These are phyloP conservation scores for Scutellaria baicalensis DNA, from an alignment of 257 asterid genomes.

Conservation along the genomic window DNA sequence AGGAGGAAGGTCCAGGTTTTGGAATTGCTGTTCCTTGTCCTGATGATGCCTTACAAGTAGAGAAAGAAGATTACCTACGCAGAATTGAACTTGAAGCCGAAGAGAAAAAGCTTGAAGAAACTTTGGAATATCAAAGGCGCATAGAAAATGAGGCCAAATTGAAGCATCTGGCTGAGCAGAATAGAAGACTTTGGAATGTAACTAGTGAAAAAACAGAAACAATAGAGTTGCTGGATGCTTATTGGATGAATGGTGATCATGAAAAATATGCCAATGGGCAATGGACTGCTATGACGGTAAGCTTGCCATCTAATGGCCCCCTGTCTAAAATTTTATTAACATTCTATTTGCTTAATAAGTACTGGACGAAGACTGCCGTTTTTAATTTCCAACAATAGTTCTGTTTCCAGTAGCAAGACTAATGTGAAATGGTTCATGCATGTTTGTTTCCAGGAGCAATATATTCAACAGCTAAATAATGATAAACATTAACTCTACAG, in stretches of 20 bases:
- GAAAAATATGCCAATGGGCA: conserved; percentile 32
- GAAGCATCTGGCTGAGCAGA: conserved; percentile 81
- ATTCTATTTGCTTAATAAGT: not conserved
- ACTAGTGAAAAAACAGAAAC: conserved; percentile 29
- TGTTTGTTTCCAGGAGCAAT: no score
- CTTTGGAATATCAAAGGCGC: conserved; percentile 88
- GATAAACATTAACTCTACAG: no score
- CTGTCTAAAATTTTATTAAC: not conserved
- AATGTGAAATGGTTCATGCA: not conserved
- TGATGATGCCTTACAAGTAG: conserved; percentile 41
- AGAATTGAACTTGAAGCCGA: conserved; percentile 91
- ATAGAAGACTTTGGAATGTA: conserved; percentile 25
- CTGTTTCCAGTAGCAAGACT: not conserved
- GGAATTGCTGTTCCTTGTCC: conserved; percentile 29
- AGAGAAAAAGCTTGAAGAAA: conserved; percentile 97
- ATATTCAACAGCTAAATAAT: no score
- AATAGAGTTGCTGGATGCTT: conserved; percentile 21
- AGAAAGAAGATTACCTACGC: conserved; percentile 67
- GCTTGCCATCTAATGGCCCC: not conserved
- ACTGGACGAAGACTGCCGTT: not conserved
- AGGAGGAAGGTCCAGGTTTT: conserved; percentile 33
- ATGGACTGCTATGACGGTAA: conserved; percentile 33
- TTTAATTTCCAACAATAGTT: not conserved
- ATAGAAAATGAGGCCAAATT: conserved; percentile 93
- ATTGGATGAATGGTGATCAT: conserved; percentile 19